Evolutionary conservation across 1,284 basidiomycete genomes (phyloP).

Genomic region (Agaricales sp.): DNA sequence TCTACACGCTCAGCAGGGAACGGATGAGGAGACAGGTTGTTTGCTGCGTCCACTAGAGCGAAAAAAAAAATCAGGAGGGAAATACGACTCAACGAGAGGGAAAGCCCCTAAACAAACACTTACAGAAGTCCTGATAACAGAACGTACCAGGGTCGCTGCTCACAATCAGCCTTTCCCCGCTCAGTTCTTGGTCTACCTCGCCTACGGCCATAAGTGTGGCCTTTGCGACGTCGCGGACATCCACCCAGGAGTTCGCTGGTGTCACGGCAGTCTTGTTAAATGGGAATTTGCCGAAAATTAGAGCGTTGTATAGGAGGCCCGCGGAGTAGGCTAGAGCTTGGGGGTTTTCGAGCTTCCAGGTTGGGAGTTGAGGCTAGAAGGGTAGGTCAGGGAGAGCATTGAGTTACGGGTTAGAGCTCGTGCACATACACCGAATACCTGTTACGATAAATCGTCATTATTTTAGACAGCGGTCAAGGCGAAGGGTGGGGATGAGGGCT

Average conservation of each 20-base stretch:
- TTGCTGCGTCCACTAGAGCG: slow-evolving; percentile 19
- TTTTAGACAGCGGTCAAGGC: too few species aligned
- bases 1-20: not conserved
- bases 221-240: slow-evolving; percentile 53
- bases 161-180: slow-evolving; percentile 46
- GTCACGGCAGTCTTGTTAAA: slow-evolving; percentile 16
- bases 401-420: too few species aligned
- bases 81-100: not conserved
- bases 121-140: slow-evolving; percentile 23
- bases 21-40: slow-evolving; percentile 15
- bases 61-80: slow-evolving; percentile 4
- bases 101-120: slow-evolving; percentile 8
- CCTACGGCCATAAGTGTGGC: slow-evolving; percentile 44
- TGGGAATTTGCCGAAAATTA: slow-evolving; percentile 12
- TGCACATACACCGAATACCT: slow-evolving; percentile 26
- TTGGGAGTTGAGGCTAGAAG: not conserved
- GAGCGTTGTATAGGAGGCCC: slow-evolving; percentile 15
- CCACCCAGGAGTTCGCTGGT: slow-evolving; percentile 32
- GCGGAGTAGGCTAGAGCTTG: slow-evolving; percentile 17
- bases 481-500: slow-evolving; percentile 20
- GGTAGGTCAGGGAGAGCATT: slow-evolving; percentile 15
- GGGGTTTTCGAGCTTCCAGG: not conserved
- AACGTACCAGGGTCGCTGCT: slow-evolving; percentile 19
- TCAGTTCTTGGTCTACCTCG: slow-evolving; percentile 38
- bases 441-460: too few species aligned